Conservation (phyloP, 2,329 filamentous ascomycete genomes). For the Phoma sp. region DNA sequence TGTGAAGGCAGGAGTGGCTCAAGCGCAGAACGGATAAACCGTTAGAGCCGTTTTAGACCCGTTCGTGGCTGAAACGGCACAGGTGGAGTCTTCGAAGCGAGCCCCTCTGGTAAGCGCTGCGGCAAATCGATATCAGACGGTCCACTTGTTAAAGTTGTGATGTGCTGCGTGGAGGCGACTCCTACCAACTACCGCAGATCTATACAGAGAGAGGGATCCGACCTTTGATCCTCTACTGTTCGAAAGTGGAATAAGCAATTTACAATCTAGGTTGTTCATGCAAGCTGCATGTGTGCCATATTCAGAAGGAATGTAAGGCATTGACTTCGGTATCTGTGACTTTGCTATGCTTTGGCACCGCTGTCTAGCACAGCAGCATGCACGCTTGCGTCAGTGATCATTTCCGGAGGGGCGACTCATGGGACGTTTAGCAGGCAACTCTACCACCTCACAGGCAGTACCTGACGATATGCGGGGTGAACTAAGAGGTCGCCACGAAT, state of each 20-base stretch:
- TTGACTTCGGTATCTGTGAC: conserved; percentile 12
- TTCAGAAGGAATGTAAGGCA: not conserved
- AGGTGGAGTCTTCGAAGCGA: conserved; percentile 26
- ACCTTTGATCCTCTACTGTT: not conserved
- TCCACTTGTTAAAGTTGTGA: conserved; percentile 27
- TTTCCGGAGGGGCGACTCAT: conserved; percentile 23
- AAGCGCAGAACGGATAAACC: conserved; percentile 16
- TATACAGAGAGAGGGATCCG: not conserved
- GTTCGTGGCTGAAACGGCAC: conserved; percentile 32
- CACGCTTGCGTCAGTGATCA: conserved; percentile 33
- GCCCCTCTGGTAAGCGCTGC: conserved; percentile 13
- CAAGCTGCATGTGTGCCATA: not conserved
- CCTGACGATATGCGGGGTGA: conserved; percentile 3
- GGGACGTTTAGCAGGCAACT: not conserved
- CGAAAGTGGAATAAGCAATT: not conserved
- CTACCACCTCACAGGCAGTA: not conserved
- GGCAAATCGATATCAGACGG: conserved; percentile 36
- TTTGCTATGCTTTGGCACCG: conserved; percentile 7
- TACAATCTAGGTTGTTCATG: not conserved
- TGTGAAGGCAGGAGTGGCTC: conserved; percentile 26
- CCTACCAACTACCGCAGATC: not conserved
- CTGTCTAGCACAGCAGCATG: not conserved
- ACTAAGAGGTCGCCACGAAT: not conserved
- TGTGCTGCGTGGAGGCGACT: conserved; percentile 17
- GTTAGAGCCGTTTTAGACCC: conserved; percentile 32